Evolutionary conservation across 225 moss, liverwort and hornwort species (phyloP), one percentile per base, ranked within the genome.

Genomic region (Physcomitrellopsis africana): DNA sequence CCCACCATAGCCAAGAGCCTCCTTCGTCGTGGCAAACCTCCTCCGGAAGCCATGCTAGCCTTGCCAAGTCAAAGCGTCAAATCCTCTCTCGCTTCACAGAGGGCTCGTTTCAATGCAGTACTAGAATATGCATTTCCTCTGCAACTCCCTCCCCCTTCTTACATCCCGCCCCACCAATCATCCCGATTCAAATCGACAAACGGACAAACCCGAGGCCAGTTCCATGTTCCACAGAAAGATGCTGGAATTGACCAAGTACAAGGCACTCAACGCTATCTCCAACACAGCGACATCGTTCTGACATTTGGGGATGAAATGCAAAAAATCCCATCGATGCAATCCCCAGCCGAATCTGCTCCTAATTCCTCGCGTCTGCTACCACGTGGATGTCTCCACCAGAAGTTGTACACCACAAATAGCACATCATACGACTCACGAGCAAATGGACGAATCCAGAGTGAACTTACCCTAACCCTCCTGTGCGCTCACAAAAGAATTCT

Each of bases 231-330:
- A 16, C 67, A 18, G 32, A 8, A 37, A 60, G 67, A 67, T 76
- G 76, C 46, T 58, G 70, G 42, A 17, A 24, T 67, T 67, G 59
- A 76, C 60, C 59, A 67, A 67, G 76, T 51, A 48, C 51, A 56
- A 47, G 22, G 23, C 65, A 65, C 47, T 46, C 0, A 55, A 18
- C 49, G 49, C 49, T 20, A 61, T 37, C 72, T 53, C 18, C 7
- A 18, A n/a, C 32, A 49, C 8, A 18, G 60, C 60, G 32, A 2
- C 32, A 37, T 37, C 32, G 4, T 37, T 37, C 32, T 37, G 32
- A 37, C 32, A 48, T 10, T 73, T 54, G 64, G 29, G 60, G 1
- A 41, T 17, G 54, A 5, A 24, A 13, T 58, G 54, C 29, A 10
- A 3, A 41, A 24, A 49, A 47, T 54, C 45, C 12, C 8, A 15